Percentiles rank a stretch among this genome's conserved stretches.
Evolutionary conservation across 768 basidiomycete species (phyloP).

Genomic region (Rhodotorula toruloides): DNA sequence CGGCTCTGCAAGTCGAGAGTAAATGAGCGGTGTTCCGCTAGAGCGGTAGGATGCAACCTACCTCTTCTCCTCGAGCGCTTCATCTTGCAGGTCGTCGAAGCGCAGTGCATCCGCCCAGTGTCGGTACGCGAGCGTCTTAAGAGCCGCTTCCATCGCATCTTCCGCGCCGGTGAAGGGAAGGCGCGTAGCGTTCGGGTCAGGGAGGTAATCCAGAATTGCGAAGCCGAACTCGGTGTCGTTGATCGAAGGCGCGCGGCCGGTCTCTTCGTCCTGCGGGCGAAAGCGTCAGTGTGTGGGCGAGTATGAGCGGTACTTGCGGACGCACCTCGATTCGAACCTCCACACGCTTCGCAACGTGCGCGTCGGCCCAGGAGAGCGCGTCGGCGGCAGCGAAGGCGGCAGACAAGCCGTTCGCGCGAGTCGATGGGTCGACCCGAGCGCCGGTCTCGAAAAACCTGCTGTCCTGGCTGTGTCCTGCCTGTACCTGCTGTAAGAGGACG

Average conservation of each 20-base stretch:
- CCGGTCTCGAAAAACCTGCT: neutral
- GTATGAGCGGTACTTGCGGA: too few species aligned
- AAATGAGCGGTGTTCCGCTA: conserved; percentile 17
- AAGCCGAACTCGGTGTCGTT: neutral
- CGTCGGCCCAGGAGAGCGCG: conserved; percentile 16
- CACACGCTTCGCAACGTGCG: conserved; percentile 16
- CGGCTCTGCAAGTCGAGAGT: conserved; percentile 10
- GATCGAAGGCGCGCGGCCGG: conserved; percentile 49
- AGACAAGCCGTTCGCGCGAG: conserved; percentile 12
- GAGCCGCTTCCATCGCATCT: conserved; percentile 50
- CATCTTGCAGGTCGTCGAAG: conserved; percentile 39
- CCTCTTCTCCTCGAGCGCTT: conserved; percentile 20
- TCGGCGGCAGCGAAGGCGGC: neutral
- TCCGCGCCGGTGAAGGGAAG: conserved; percentile 53
- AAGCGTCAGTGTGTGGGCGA: neutral
- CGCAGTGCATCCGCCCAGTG: conserved; percentile 23
- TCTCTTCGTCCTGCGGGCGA: conserved; percentile 56
- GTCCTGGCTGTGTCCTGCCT: neutral
- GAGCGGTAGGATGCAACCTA: neutral
- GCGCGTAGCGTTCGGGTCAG: conserved; percentile 22
- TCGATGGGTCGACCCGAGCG: neutral
- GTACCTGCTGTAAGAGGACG: too few species aligned
- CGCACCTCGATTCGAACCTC: conserved; percentile 11
- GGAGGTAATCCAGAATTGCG: neutral
- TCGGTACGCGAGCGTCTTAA: neutral